Percentiles rank a stretch among this genome's conserved stretches.
Evolutionary conservation across 2,329 filamentous ascomycete species (phyloP).

Genomic region (Golovinomyces cichoracearum): DNA sequence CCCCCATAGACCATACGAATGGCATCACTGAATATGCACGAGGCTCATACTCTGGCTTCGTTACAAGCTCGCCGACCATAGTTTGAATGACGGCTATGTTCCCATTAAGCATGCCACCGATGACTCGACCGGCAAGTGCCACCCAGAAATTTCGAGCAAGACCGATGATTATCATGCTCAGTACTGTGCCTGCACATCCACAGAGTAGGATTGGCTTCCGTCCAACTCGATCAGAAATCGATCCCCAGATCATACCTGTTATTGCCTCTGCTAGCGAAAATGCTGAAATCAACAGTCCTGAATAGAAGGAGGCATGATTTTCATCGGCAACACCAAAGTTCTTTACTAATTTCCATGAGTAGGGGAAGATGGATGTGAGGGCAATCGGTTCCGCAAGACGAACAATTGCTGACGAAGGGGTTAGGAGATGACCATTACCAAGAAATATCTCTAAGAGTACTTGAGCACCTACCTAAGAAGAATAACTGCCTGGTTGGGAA

Average conservation of each 20-base stretch:
- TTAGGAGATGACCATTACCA: not conserved
- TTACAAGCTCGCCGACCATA: slow-evolving; percentile 74
- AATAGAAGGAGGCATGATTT: slow-evolving; percentile 62
- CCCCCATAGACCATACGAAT: slow-evolving; percentile 78
- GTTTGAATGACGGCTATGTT: slow-evolving; percentile 69
- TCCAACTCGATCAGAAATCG: slow-evolving; percentile 54
- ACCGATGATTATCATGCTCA: slow-evolving; percentile 61
- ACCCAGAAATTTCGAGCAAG: slow-evolving; percentile 64
- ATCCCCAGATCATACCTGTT: slow-evolving; percentile 75
- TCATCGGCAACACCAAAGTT: slow-evolving; percentile 45
- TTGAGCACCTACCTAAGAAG: slow-evolving; percentile 39
- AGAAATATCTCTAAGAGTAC: not conserved
- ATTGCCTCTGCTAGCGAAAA: slow-evolving; percentile 60
- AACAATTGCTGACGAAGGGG: slow-evolving; percentile 34
- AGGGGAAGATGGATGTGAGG: slow-evolving; percentile 78
- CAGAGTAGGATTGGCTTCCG: slow-evolving; percentile 64
- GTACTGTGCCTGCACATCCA: slow-evolving; percentile 57
- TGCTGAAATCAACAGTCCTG: slow-evolving; percentile 64
- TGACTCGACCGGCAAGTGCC: slow-evolving; percentile 45
- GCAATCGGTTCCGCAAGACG: slow-evolving; percentile 81
- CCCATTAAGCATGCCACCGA: slow-evolving; percentile 67
- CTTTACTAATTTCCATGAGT: slow-evolving; percentile 64
- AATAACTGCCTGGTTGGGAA: slow-evolving; percentile 69
- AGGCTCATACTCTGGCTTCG: slow-evolving; percentile 62
- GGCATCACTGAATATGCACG: slow-evolving; percentile 80